Percentiles rank a stretch among this genome's conserved stretches.
Conservation (phyloP, 2,329 filamentous ascomycete genomes). For the Parastagonospora avenae region DNA sequence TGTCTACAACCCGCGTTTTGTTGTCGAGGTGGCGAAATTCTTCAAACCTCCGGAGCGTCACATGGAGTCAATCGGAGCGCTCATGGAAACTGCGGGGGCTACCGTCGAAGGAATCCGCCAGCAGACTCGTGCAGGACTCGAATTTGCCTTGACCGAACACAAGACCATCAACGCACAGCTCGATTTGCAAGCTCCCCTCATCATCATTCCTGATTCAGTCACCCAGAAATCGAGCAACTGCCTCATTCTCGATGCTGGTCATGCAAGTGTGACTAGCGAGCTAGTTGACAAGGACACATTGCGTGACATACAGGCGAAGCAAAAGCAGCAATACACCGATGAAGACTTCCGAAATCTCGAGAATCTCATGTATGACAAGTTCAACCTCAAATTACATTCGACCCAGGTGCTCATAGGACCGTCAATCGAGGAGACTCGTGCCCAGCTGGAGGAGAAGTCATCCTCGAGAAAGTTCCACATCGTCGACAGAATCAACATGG, state of each 20-base stretch:
- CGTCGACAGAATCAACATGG: conserved; percentile 95
- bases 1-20: conserved; percentile 94
- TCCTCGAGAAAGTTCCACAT: conserved; percentile 79
- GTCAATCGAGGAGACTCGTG: conserved; percentile 86
- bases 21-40: conserved; percentile 90
- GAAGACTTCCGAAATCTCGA: conserved; percentile 88
- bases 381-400: conserved; percentile 87
- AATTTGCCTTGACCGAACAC: conserved; percentile 96
- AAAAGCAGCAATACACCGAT: conserved; percentile 83
- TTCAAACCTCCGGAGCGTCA: conserved; percentile 96
- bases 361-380: conserved; percentile 96
- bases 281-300: conserved; percentile 90
- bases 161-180: conserved; percentile 97
- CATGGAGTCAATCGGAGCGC: conserved; percentile 95
- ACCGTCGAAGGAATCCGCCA: conserved; percentile 94
- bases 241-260: conserved; percentile 93
- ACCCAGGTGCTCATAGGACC: conserved; percentile 96
- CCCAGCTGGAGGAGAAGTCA: conserved; percentile 72
- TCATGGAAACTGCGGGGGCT: conserved; percentile 94
- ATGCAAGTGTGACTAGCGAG: conserved; percentile 92
- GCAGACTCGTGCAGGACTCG: conserved; percentile 91
- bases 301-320: conserved; percentile 87
- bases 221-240: conserved; percentile 80
- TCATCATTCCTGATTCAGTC: conserved; percentile 95
- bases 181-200: conserved; percentile 91